Evolutionary conservation across 495 filamentous ascomycete genomes (phyloP).

Genomic region (Penicillium salamii): DNA sequence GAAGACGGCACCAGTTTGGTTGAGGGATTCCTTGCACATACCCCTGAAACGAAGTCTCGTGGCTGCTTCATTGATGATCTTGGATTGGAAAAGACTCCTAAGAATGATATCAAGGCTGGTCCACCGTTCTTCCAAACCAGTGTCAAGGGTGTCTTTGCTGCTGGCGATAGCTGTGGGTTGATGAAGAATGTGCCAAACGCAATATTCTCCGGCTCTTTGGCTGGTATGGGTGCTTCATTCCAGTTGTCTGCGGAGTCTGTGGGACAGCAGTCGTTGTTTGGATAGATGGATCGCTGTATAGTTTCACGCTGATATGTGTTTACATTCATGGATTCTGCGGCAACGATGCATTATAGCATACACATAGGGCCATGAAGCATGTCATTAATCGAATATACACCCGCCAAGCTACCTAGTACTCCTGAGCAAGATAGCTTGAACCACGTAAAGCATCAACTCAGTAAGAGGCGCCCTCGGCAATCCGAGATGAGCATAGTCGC

Average conservation of each 20-base stretch:
- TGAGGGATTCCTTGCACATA: conserved; percentile 5
- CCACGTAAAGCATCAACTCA: too few relatives aligned
- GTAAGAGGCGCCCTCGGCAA: too few relatives aligned
- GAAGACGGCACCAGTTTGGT: background rate
- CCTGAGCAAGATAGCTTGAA: too few relatives aligned
- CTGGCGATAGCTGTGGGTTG: conserved; percentile 29
- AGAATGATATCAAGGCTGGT: conserved; percentile 27
- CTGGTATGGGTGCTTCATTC: background rate
- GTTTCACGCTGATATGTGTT: too few relatives aligned
- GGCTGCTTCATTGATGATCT: conserved; percentile 29
- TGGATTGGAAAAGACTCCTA: conserved; percentile 23
- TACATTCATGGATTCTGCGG: too few relatives aligned
- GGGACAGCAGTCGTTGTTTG: background rate
- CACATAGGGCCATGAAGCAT: too few relatives aligned
- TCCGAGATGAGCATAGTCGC: too few relatives aligned
- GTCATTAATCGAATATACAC: too few relatives aligned
- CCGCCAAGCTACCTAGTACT: too few relatives aligned
- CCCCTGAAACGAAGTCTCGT: conserved; percentile 9
- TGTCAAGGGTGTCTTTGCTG: conserved; percentile 38
- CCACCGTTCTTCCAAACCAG: conserved; percentile 33
- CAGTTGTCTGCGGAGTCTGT: background rate
- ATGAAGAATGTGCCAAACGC: conserved; percentile 12
- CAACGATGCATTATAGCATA: too few relatives aligned
- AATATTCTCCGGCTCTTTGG: background rate
- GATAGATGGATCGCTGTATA: background rate